Conservation (phyloP, 1,139 yeast genomes). For the Pichia sp. region DNA sequence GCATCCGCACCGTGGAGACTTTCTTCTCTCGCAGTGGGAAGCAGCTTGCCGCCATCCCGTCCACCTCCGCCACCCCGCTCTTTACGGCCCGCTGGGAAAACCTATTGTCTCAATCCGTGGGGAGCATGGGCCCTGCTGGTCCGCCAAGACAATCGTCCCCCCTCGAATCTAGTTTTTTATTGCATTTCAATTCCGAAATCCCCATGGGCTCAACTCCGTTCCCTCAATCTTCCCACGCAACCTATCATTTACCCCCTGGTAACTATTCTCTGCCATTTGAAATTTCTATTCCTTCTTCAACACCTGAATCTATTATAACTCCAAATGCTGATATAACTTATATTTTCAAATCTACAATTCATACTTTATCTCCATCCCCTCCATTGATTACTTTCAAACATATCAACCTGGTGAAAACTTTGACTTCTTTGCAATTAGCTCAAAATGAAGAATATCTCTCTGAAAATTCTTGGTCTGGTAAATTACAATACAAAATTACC, state of each 20-base stretch:
- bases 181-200: background rate
- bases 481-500: slow-evolving; percentile 56
- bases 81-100: slow-evolving; percentile 58
- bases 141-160: background rate
- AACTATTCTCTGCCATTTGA: slow-evolving; percentile 62
- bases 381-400: slow-evolving; percentile 26
- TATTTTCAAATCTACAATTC: slow-evolving; percentile 39
- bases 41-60: slow-evolving; percentile 10
- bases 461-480: slow-evolving; percentile 58
- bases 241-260: slow-evolving; percentile 40
- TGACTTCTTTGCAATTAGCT: slow-evolving; percentile 15
- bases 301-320: slow-evolving; percentile 45
- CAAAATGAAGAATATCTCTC: slow-evolving; percentile 44
- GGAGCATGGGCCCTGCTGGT: slow-evolving; percentile 23
- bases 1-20: background rate
- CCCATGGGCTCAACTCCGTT: slow-evolving; percentile 33
- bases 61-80: slow-evolving; percentile 29
- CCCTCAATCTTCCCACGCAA: slow-evolving; percentile 10
- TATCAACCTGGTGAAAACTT: slow-evolving; percentile 35
- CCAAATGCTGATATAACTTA: slow-evolving; percentile 42
- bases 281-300: slow-evolving; percentile 49
- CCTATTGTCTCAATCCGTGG: slow-evolving; percentile 42
- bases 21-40: background rate
- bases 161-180: background rate
- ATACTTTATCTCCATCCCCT: slow-evolving; percentile 22